Evolutionary conservation across 441 rosid genomes (phyloP).

Genomic region (Populus hybrid): DNA sequence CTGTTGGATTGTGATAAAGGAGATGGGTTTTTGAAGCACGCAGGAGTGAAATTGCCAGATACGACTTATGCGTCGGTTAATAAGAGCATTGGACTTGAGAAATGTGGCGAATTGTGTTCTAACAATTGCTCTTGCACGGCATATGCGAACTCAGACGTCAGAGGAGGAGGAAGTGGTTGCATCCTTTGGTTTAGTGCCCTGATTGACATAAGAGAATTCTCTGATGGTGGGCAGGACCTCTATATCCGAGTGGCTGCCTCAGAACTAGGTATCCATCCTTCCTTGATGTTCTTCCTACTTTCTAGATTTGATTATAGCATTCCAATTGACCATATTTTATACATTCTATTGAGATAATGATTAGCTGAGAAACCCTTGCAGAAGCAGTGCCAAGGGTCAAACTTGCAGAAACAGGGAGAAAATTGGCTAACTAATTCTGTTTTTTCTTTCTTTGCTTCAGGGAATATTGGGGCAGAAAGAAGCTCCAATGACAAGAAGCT

Average conservation of each 20-base stretch:
- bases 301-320: neutral
- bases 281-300: neutral
- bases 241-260: conserved; percentile 27
- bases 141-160: conserved; percentile 47
- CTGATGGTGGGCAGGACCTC: conserved; percentile 25
- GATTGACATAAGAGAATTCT: conserved; percentile 19
- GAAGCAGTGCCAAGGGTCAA: neutral
- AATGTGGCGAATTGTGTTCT: conserved; percentile 41
- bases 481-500: neutral
- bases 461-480: neutral
- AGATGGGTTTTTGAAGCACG: conserved; percentile 41
- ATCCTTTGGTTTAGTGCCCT: conserved; percentile 40
- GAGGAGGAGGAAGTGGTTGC: conserved; percentile 51
- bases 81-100: conserved; percentile 27
- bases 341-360: neutral
- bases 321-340: neutral
- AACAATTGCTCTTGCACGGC: conserved; percentile 62
- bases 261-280: conserved; percentile 21
- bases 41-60: conserved; percentile 56
- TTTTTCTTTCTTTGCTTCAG: neutral
- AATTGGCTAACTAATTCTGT: neutral
- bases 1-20: conserved; percentile 31
- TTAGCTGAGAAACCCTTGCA: neutral
- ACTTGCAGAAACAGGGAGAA: neutral
- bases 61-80: conserved; percentile 31